Evolutionary conservation across 192 early-diverging fungal genomes (phyloP).

Genomic region (Coemansia aciculifera): DNA sequence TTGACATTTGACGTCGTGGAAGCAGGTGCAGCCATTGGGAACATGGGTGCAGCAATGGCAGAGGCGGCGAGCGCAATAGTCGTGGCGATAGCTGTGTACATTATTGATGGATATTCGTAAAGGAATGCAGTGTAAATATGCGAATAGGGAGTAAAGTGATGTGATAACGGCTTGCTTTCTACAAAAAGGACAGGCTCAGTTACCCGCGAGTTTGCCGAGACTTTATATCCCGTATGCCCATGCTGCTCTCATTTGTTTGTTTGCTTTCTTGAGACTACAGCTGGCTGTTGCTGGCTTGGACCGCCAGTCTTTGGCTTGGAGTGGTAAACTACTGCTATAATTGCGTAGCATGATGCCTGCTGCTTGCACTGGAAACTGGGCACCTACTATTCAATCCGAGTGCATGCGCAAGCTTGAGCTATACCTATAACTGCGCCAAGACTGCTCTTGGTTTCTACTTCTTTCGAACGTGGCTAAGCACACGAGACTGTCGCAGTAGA

Average conservation of each 20-base stretch:
- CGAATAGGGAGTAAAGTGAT: background rate
- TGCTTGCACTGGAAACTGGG: background rate
- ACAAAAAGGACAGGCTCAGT: background rate
- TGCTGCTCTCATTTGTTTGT: background rate
- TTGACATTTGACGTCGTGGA: constrained; percentile 42
- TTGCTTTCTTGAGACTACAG: background rate
- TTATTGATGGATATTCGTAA: constrained; percentile 12
- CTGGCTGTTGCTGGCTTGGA: background rate
- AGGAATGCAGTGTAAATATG: background rate
- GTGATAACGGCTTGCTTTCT: background rate
- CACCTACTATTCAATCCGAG: background rate
- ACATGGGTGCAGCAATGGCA: constrained; percentile 25
- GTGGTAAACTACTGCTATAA: background rate
- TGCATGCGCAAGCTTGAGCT: background rate
- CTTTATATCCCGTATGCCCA: background rate
- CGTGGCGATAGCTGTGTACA: constrained; percentile 9
- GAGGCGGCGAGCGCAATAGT: constrained; percentile 14
- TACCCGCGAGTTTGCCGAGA: background rate
- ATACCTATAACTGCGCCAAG: background rate
- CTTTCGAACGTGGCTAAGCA: background rate
- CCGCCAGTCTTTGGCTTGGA: background rate
- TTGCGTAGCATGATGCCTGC: background rate
- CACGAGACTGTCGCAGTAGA: background rate
- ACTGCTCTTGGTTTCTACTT: background rate
- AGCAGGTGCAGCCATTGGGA: constrained; percentile 27